phyloP scores from a whole-genome alignment of 768 basidiomycete genomes.

The Leccinellum albellum region DNA sequence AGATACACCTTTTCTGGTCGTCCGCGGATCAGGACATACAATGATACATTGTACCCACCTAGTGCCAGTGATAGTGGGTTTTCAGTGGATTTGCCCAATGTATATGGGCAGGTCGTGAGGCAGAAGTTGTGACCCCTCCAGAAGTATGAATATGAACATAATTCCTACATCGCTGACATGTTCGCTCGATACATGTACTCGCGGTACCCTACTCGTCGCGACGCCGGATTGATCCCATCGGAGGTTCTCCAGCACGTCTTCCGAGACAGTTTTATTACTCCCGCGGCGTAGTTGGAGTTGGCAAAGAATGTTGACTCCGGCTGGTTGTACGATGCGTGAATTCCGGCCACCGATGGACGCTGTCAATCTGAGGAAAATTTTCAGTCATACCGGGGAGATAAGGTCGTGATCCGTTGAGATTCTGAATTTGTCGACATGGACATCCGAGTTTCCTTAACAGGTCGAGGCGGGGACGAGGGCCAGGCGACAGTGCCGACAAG shows the following conservation, averaged over 20 bases:
- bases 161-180: background rate
- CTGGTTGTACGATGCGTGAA: slow-evolving; percentile 11
- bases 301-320: slow-evolving; percentile 16
- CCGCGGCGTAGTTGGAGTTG: slow-evolving; percentile 25
- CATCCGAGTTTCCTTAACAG: slow-evolving; percentile 8
- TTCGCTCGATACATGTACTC: background rate
- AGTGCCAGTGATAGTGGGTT: background rate
- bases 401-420: slow-evolving; percentile 32
- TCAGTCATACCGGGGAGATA: slow-evolving; percentile 24
- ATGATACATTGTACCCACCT: background rate
- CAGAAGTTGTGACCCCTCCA: slow-evolving; percentile 1
- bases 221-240: slow-evolving; percentile 8
- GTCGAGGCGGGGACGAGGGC: background rate
- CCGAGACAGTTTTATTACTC: slow-evolving; percentile 19
- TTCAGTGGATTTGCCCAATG: slow-evolving; percentile 10
- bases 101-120: background rate
- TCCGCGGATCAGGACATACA: slow-evolving; percentile 25
- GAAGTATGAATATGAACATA: slow-evolving; percentile 6
- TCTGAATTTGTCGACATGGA: slow-evolving; percentile 1
- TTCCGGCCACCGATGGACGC: slow-evolving; percentile 15
- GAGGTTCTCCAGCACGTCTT: slow-evolving; percentile 4
- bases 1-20: slow-evolving; percentile 21
- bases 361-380: slow-evolving; percentile 11
- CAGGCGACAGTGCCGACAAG: slow-evolving; percentile 14
- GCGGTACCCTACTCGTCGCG: background rate